These are phyloP conservation scores for Ochetophila trinervis DNA, from an alignment of 306 rosid species.

Conservation along the genomic window DNA sequence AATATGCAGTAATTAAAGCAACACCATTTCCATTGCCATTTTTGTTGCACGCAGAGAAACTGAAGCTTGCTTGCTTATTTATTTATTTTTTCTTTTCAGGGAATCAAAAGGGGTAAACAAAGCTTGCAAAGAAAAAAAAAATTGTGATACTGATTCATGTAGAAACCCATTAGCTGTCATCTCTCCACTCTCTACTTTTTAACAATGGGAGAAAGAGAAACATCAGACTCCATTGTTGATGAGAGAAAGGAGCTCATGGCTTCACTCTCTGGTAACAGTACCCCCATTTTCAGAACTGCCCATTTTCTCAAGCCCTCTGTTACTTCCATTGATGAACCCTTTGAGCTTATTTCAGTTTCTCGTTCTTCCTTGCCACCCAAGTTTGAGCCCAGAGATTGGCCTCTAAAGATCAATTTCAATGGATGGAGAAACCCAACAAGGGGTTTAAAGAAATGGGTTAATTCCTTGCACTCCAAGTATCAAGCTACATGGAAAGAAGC, in stretches of 20 bases:
- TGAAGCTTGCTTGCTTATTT: too few relatives aligned
- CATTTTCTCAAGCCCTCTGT: conserved; percentile 45
- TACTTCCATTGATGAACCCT: conserved; percentile 10
- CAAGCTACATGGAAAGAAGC: conserved; percentile 38
- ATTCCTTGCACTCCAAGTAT: conserved; percentile 20
- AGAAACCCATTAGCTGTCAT: too few relatives aligned
- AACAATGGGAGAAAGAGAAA: too few relatives aligned
- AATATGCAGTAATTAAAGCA: too few relatives aligned
- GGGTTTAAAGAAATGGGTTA: conserved; percentile 38
- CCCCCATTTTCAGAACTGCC: conserved; percentile 29
- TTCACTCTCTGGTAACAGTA: conserved; percentile 35
- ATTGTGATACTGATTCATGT: too few relatives aligned
- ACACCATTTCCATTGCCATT: too few relatives aligned
- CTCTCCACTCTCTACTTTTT: too few relatives aligned
- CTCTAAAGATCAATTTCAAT: conserved; percentile 16
- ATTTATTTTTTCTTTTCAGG: too few relatives aligned
- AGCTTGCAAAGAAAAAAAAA: too few relatives aligned
- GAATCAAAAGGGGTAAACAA: too few relatives aligned
- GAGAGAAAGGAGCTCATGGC: conserved; percentile 35
- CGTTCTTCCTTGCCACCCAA: not conserved
- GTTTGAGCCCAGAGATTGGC: conserved; percentile 18
- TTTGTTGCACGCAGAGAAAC: too few relatives aligned
- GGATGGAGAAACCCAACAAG: conserved; percentile 22
- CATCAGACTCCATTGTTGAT: conserved; percentile 20
- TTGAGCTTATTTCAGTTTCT: conserved; percentile 1